Percentiles rank a stretch among this genome's conserved stretches.
Evolutionary conservation across 352 stramenopile genomes (phyloP).

Genomic region (Halophytophthora polymorphica): DNA sequence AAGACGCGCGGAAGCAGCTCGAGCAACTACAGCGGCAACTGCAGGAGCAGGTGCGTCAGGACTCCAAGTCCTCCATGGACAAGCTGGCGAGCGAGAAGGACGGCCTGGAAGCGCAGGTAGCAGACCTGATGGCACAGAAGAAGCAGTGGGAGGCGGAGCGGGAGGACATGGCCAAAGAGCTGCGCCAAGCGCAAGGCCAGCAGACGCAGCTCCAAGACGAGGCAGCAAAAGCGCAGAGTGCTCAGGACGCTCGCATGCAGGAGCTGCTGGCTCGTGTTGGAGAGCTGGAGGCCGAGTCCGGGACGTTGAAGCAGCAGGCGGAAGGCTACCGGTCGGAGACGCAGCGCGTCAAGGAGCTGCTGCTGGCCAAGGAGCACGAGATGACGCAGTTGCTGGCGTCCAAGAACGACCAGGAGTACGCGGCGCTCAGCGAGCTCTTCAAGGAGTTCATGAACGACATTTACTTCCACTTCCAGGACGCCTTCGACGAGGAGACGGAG

Average conservation of each 20-base stretch:
- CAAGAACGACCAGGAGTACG: slow-evolving; percentile 53
- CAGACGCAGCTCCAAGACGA: slow-evolving; percentile 62
- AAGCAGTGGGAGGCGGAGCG: slow-evolving; percentile 56
- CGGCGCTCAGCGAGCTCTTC: slow-evolving; percentile 59
- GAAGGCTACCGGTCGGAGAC: slow-evolving; percentile 40
- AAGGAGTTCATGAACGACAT: slow-evolving; percentile 89
- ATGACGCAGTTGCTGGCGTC: slow-evolving; percentile 39
- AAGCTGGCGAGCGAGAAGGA: slow-evolving; percentile 43
- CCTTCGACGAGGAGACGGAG: slow-evolving; percentile 79
- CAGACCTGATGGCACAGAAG: slow-evolving; percentile 35
- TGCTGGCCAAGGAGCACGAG: slow-evolving; percentile 47
- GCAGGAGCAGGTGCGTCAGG: slow-evolving; percentile 53
- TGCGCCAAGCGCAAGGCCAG: slow-evolving; percentile 49
- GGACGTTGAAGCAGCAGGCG: slow-evolving; percentile 40
- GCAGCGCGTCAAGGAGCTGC: slow-evolving; percentile 45
- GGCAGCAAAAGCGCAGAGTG: slow-evolving; percentile 36
- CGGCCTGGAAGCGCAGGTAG: slow-evolving; percentile 39
- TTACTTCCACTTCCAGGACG: slow-evolving; percentile 84
- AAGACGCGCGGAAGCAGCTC: slow-evolving; percentile 58
- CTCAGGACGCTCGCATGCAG: slow-evolving; percentile 44
- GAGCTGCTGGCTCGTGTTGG: slow-evolving; percentile 54
- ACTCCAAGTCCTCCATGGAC: slow-evolving; percentile 48
- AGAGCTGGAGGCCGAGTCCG: slow-evolving; percentile 35
- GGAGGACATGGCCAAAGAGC: slow-evolving; percentile 39
- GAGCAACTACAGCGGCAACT: slow-evolving; percentile 55